Base-by-base conservation (phyloP, 1,139 yeast genomes). In the Casaregolazyma suthepensis region DNA sequence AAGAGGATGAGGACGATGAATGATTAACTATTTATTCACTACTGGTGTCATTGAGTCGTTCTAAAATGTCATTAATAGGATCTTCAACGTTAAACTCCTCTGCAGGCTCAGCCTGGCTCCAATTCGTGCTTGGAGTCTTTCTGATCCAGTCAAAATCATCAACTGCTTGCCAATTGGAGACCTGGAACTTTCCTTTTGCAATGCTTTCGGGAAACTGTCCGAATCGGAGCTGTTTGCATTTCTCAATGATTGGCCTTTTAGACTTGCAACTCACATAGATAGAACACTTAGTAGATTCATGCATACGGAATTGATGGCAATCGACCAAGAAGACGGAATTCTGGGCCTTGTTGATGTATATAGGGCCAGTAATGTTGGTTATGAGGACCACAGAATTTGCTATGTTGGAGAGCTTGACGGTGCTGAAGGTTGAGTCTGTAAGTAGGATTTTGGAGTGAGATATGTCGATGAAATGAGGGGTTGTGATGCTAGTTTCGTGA, bases 241-340 rank as follows among this genome's bases (percentile, higher is more conserved):
- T 45, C 55, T 68, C 72, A 18, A 68, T 64, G 20, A 66, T 61
- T n/a, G 72, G 72, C 12, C 64, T 54, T 23, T 52, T 55, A 3
- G 65, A 62, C 10, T 52, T 45, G 54, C 71, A 67, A 35, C 65
- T 60, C 22, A 66, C 53, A 23, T 53, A 59, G 1, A 66, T 54
- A 2, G 55, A 45, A 20, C 55, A 52, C 26, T 59, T 50, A 3
- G 40, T 43, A 19, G 71, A 63, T 43, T 61, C 45, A 52, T 67
- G 70, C 52, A 68, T 58, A 38, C 71, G 59, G 49, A 66, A 65
- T 54, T 68, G 72, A 44, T 67, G 69, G 52, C 70, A 63, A 13
- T 52, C 50, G 43, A 59, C 54, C 3, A 62, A 50, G 1, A 68
- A 26, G 9, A 55, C 52, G 4, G 63, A 61, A 43, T 61, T 43